Conservation (phyloP, 176 grass and related monocot genomes). For the Bothriochloa decipiens region DNA sequence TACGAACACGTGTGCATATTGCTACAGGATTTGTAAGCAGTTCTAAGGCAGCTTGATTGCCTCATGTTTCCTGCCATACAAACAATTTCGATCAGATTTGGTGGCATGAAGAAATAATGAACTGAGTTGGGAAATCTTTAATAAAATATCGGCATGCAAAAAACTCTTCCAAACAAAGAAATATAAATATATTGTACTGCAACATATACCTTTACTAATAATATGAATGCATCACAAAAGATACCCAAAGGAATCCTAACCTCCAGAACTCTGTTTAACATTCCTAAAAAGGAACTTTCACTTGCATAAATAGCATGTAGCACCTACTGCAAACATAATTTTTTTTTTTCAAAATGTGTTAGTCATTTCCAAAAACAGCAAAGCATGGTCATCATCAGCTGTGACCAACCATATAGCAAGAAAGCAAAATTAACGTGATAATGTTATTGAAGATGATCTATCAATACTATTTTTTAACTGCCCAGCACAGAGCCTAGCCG, state of each 20-base stretch:
- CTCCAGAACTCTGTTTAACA: background rate
- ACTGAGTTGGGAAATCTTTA: background rate
- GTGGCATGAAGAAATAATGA: background rate
- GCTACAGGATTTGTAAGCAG: background rate
- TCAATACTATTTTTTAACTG: background rate
- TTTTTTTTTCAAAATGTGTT: no score
- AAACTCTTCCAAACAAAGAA: background rate
- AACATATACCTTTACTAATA: conserved; percentile 5
- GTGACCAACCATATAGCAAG: no score
- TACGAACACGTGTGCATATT: background rate
- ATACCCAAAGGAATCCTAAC: background rate
- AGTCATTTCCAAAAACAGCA: no score
- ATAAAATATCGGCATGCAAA: background rate
- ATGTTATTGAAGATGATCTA: background rate
- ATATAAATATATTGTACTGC: conserved; percentile 2
- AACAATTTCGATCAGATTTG: conserved; percentile 1
- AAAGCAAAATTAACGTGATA: background rate
- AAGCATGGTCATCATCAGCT: no score
- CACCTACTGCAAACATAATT: background rate
- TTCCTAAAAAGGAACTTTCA: background rate
- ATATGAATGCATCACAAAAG: background rate
- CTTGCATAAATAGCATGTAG: conserved; percentile 8
- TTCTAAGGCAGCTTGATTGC: conserved; percentile 16
- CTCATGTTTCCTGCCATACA: conserved; percentile 23
- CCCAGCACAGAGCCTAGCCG: no score